Evolutionary conservation across 2,329 filamentous ascomycete genomes (phyloP).

Genomic region (Hypocreales sp.): DNA sequence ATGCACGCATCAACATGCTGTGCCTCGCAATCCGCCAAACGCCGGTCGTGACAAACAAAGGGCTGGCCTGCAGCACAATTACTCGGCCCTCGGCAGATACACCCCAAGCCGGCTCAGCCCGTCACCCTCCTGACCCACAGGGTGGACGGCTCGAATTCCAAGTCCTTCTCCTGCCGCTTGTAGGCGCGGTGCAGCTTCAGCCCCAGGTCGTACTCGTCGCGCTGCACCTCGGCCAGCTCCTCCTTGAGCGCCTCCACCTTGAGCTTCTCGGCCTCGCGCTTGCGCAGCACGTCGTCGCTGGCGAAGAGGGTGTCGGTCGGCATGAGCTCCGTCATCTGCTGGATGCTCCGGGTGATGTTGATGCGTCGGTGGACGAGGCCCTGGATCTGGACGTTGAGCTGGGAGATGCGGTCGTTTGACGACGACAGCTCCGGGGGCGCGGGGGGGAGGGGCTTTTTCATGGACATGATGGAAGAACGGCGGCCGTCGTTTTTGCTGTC

Average conservation of each 20-base stretch:
- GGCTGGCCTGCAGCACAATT: too few relatives aligned
- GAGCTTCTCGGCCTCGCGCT: conserved; percentile 40
- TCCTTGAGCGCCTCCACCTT: conserved; percentile 51
- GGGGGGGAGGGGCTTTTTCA: conserved; percentile 43
- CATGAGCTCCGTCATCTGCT: conserved; percentile 66
- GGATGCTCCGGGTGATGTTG: conserved; percentile 58
- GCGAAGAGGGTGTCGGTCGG: conserved; percentile 54
- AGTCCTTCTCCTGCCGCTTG: conserved; percentile 57
- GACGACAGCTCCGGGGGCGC: conserved; percentile 42
- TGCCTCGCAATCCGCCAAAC: neutral
- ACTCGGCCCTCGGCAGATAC: too few relatives aligned
- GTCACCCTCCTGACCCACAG: conserved; percentile 72
- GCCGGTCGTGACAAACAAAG: too few relatives aligned
- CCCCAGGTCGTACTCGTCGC: conserved; percentile 66
- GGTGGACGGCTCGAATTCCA: conserved; percentile 47
- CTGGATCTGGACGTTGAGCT: conserved; percentile 49
- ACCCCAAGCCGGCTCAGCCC: too few relatives aligned
- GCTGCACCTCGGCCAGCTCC: conserved; percentile 57
- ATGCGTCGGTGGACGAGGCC: conserved; percentile 49
- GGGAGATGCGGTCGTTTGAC: conserved; percentile 47
- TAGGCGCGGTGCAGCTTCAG: conserved; percentile 59
- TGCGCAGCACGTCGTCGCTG: conserved; percentile 44
- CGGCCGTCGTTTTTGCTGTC: conserved; percentile 6
- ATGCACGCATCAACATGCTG: too few relatives aligned
- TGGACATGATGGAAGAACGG: conserved; percentile 19